Base-by-base conservation (phyloP, 1,284 basidiomycete species). In the Boletus smithii region DNA sequence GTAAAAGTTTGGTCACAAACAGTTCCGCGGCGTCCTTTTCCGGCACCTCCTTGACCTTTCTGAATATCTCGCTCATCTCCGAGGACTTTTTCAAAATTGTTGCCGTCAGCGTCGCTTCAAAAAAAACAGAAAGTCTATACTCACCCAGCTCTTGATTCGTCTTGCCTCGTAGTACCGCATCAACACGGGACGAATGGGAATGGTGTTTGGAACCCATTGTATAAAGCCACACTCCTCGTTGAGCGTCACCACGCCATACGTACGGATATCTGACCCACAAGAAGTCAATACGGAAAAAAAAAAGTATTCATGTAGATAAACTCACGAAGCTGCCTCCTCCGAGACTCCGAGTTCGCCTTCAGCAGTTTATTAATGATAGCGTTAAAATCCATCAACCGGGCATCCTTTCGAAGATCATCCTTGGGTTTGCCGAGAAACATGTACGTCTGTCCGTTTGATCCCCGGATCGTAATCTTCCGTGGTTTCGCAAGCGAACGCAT, bases 151-250 rank as follows among this genome's bases (percentile, higher is more conserved):
- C 43, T 69, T 69, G 53, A 89, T 74, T 8, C 80, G 75, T 50
- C 73, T 76, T 8, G 82, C 71, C 0, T 77, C 75, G 62, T 98
- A 99, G n/a, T 75, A 71, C 53, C 85, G 85, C 43, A 77, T 62
- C 22, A 99, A 72, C 32, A 98, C 81, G 5, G 82, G 79, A 27
- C 97, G 86, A 33, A 98, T 73, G 2, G 94, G 90, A 24, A 84
- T 77, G 0, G 95, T 98, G 64, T 99, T 90, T 1, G 88, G 90
- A 11, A 99, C 97, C 97, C 97, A 99, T 81, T 99, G 94, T 51
- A 99, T 92, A 50, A 99, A 81, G 0, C 97, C 97, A 61, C 95
- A 97, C 58, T 97, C 92, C 60, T 99, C 95, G 63, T 98, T 98
- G 49, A 99, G 75, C 2, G 95, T 93, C 17, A 98, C 88, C 16